phyloP scores from a whole-genome alignment of 768 basidiomycete species.

The Tulasnella sp. region DNA sequence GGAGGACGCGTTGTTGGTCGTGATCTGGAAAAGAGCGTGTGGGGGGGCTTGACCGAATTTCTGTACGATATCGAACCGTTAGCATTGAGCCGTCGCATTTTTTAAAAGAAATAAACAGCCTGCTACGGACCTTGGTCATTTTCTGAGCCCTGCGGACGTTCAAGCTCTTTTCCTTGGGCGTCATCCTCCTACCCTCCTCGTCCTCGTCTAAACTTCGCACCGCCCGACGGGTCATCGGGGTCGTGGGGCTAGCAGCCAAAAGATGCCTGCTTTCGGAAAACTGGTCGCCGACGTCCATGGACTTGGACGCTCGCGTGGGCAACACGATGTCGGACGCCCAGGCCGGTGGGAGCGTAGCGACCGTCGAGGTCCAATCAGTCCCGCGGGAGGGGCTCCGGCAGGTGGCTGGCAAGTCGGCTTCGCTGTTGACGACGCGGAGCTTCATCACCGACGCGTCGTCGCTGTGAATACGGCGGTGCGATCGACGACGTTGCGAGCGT shows the following conservation, averaged over 20 bases:
- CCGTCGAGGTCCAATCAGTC: slow-evolving; percentile 8
- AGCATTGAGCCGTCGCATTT: too few species aligned
- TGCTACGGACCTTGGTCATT: slow-evolving; percentile 23
- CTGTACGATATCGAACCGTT: neutral
- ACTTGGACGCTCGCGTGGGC: neutral
- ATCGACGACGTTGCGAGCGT: neutral
- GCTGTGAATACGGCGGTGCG: neutral
- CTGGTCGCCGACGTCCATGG: neutral
- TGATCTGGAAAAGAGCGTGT: slow-evolving; percentile 18
- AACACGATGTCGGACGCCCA: neutral
- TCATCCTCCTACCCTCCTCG: neutral
- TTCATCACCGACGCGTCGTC: neutral
- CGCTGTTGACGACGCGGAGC: neutral
- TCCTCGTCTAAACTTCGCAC: neutral
- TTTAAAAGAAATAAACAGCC: too few species aligned
- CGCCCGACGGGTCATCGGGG: neutral
- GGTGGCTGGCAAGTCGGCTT: neutral
- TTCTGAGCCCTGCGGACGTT: slow-evolving; percentile 19
- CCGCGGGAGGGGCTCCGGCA: neutral
- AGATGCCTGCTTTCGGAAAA: neutral
- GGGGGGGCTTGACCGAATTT: slow-evolving; percentile 22
- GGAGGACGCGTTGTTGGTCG: neutral
- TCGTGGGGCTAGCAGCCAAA: neutral
- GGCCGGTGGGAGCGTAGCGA: neutral
- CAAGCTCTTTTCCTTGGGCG: slow-evolving; percentile 17